Evolutionary conservation across 2,329 filamentous ascomycete genomes (phyloP).

Genomic region (Lomentospora prolificans): DNA sequence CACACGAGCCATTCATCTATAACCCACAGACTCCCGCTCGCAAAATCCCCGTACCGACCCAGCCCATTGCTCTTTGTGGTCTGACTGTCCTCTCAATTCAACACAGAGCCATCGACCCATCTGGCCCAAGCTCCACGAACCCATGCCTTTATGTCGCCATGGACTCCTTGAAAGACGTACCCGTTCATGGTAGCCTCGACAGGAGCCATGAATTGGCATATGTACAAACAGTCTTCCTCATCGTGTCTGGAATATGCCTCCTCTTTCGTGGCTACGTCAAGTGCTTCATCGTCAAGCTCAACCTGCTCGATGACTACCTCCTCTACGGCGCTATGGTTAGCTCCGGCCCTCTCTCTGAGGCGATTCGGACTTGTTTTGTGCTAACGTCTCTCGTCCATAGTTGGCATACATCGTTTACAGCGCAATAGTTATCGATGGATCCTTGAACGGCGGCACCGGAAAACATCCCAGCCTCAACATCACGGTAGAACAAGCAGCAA

Average conservation of each 20-base stretch:
- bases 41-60: too few species aligned
- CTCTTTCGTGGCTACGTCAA: conserved; percentile 35
- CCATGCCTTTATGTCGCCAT: not conserved
- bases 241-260: conserved; percentile 25
- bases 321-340: conserved; percentile 35
- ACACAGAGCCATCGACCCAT: too few species aligned
- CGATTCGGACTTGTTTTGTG: too few species aligned
- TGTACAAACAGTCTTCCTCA: conserved; percentile 17
- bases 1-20: too few species aligned
- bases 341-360: not conserved
- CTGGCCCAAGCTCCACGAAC: not conserved
- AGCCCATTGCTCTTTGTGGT: too few species aligned
- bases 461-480: conserved; percentile 15
- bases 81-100: too few species aligned
- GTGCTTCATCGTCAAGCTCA: conserved; percentile 28
- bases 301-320: conserved; percentile 36
- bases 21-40: too few species aligned
- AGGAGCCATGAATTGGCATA: not conserved
- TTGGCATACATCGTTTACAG: conserved; percentile 23
- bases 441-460: conserved; percentile 20
- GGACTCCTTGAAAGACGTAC: not conserved
- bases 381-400: conserved; percentile 15
- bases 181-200: not conserved
- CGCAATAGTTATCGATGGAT: conserved; percentile 22
- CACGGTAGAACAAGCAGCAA: conserved; percentile 14